These are phyloP conservation scores for Ascocoryne sarcoides DNA, from an alignment of 2,329 filamentous ascomycete species.

Conservation along the genomic window DNA sequence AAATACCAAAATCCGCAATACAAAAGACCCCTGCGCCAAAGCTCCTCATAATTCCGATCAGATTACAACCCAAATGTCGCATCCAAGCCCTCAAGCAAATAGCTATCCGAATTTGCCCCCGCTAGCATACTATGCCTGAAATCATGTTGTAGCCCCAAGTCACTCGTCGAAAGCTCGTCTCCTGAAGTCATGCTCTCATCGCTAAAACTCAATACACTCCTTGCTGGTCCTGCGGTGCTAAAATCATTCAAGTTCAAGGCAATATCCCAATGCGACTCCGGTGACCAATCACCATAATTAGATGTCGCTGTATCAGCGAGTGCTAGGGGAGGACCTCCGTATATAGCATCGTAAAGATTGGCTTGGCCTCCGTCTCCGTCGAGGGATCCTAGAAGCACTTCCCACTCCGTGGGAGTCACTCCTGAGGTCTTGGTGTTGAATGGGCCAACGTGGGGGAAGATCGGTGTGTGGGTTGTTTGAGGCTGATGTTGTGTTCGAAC, in stretches of 20 bases:
- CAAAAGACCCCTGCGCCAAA: not conserved
- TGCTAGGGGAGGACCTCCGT: conserved; percentile 49
- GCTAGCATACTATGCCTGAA: conserved; percentile 8
- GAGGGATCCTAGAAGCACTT: conserved; percentile 68
- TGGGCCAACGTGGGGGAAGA: conserved; percentile 23
- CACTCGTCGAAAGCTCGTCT: conserved; percentile 30
- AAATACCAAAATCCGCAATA: not conserved
- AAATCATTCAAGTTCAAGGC: conserved; percentile 34
- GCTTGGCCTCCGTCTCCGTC: conserved; percentile 69
- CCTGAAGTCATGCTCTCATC: conserved; percentile 51
- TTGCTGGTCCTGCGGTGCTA: conserved; percentile 26
- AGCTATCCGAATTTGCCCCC: conserved; percentile 11
- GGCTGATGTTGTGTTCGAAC: conserved; percentile 25
- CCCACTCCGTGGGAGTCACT: conserved; percentile 67
- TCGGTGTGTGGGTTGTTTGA: conserved; percentile 32
- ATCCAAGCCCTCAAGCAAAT: conserved; percentile 30
- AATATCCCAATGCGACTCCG: conserved; percentile 41
- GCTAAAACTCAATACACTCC: conserved; percentile 50
- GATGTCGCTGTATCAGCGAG: conserved; percentile 16
- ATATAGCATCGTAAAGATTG: conserved; percentile 80
- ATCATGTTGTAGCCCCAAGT: conserved; percentile 11
- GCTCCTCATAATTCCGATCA: not conserved
- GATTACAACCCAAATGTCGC: conserved; percentile 32
- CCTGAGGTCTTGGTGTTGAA: conserved; percentile 34
- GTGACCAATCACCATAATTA: conserved; percentile 40